Conservation (phyloP, 192 early-diverging fungal genomes). For the Backusella morwellensis region DNA sequence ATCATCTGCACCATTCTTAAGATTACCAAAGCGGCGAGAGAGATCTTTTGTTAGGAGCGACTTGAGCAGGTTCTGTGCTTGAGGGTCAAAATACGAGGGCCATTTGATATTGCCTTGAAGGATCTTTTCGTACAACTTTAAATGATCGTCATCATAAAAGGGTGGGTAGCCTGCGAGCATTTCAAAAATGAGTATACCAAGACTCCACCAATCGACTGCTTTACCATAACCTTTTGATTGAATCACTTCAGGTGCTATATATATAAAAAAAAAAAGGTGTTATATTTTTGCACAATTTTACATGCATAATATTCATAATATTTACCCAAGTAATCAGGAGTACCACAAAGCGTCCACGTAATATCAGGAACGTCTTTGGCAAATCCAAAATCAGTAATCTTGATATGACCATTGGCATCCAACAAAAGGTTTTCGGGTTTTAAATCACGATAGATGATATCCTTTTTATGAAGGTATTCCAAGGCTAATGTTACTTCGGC, state of each 20-base stretch:
- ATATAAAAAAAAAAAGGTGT: not conserved
- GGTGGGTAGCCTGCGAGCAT: constrained; percentile 94
- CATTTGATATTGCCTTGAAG: constrained; percentile 79
- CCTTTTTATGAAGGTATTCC: constrained; percentile 72
- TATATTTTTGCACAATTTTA: constrained; percentile 42
- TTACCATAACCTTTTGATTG: constrained; percentile 88
- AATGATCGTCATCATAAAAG: constrained; percentile 93
- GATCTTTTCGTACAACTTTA: constrained; percentile 90
- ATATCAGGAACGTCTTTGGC: constrained; percentile 79
- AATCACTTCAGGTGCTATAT: constrained; percentile 85
- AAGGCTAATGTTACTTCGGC: constrained; percentile 71
- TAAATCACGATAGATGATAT: constrained; percentile 76
- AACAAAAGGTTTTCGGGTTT: constrained; percentile 81
- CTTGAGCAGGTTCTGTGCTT: constrained; percentile 82
- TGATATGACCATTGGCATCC: constrained; percentile 75
- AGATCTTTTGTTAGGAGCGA: constrained; percentile 77
- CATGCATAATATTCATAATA: not conserved
- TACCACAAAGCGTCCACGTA: constrained; percentile 85
- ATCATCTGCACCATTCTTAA: constrained; percentile 79
- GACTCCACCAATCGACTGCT: constrained; percentile 93
- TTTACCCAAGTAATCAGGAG: constrained; percentile 64
- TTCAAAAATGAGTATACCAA: constrained; percentile 90
- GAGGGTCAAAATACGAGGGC: constrained; percentile 79
- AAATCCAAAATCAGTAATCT: constrained; percentile 85
- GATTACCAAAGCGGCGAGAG: constrained; percentile 84